Base-by-base conservation (phyloP, 108 stramenopile genomes). In the Asterionellopsis glacialis region DNA sequence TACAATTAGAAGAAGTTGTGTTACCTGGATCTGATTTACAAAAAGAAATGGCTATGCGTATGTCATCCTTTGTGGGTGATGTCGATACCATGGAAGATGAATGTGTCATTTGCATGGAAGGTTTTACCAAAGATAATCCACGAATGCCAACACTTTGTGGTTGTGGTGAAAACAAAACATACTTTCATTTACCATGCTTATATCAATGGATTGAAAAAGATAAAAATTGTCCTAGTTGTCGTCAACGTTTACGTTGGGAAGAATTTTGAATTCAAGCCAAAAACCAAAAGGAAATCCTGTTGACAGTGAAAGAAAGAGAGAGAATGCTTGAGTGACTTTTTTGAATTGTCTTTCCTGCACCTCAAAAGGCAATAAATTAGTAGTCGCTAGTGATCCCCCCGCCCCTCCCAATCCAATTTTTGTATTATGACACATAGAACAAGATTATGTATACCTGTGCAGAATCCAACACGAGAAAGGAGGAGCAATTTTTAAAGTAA, bases 31-130 rank as follows among this genome's bases (percentile, higher is more conserved):
- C 64, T 11, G 23, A 25, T 13, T 41, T 77, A n/a, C 76, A 77
- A 57, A 61, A 68, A 33, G 38, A 19, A 14, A 72, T 72, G 70
- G 50, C 74, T 21, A 15, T 14, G 1, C 45, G 28, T 3, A 25
- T 77, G 50, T 33, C 33, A 2, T 33, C 33, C 33, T 33, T 33
- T 33, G 33, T 33, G 33, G 33, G 33, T 2, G 33, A 33, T 33
- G 28, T 21, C 21, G 59, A 63, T n/a, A 23, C 40, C 18, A 38
- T 62, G 6, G 59, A 67, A 11, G 76, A 77, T 59, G 76, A 77
- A 64, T 77, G 76, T 56, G 70, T 77, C 27, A 77, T 77, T 59
- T 77, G 76, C 43, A 68, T 77, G 70, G 76, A 77, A n/a, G 55
- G 45, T 1, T 77, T 77, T 43, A 55, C 55, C 39, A 33, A 21